These are phyloP conservation scores for Tricladium varicosporioides DNA, from an alignment of 2,329 filamentous ascomycete genomes.

Conservation along the genomic window DNA sequence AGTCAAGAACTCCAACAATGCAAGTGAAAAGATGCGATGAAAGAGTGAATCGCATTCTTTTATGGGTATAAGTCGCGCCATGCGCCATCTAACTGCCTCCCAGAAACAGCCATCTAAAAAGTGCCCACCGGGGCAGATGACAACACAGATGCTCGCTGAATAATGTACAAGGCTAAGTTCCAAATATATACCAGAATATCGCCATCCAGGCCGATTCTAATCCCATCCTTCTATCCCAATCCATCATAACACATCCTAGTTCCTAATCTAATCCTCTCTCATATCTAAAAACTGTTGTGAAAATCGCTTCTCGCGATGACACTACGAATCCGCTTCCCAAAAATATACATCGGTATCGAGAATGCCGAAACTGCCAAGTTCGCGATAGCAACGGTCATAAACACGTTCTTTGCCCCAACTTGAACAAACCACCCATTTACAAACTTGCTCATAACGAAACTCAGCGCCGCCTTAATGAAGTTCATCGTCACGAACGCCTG, in stretches of 20 bases:
- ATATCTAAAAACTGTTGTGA: slow-evolving; percentile 13
- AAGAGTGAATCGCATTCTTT: slow-evolving; percentile 17
- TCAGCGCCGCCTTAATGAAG: slow-evolving; percentile 39
- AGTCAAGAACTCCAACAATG: no score
- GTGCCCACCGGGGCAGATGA: no score
- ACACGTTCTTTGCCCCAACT: slow-evolving; percentile 27
- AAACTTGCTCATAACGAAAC: slow-evolving; percentile 30
- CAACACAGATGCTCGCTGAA: not conserved
- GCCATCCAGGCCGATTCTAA: not conserved
- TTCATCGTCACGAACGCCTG: slow-evolving; percentile 43
- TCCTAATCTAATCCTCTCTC: not conserved
- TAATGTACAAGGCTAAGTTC: not conserved
- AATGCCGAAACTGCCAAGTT: slow-evolving; percentile 21
- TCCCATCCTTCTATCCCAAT: not conserved
- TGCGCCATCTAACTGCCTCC: slow-evolving; percentile 1
- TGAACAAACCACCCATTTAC: slow-evolving; percentile 29
- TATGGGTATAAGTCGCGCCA: slow-evolving; percentile 7
- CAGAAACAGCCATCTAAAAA: not conserved
- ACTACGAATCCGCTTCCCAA: slow-evolving; percentile 34
- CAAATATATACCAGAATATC: not conserved
- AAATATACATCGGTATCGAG: slow-evolving; percentile 32
- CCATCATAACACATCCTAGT: not conserved
- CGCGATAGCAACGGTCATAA: slow-evolving; percentile 19
- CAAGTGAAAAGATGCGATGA: not conserved
- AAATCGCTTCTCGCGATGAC: slow-evolving; percentile 21